These are phyloP conservation scores for Yamadazyma laniorum DNA, from an alignment of 805 yeast genomes.

Conservation along the genomic window DNA sequence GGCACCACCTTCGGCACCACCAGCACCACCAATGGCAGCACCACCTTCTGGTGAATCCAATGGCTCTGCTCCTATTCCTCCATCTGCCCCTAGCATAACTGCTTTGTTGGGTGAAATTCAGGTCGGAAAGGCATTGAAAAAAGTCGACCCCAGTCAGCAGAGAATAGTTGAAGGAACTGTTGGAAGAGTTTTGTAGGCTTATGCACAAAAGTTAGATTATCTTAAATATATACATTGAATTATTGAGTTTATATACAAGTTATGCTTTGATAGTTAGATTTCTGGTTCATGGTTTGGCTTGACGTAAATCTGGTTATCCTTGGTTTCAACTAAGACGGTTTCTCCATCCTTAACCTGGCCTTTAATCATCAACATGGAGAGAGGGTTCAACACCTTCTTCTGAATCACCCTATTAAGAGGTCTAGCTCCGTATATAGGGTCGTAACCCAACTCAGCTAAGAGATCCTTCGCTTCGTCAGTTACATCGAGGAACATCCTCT, in stretches of 20 bases:
- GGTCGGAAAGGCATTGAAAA: constrained; percentile 50
- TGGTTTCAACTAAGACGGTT: constrained; percentile 26
- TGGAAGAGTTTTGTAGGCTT: constrained; percentile 43
- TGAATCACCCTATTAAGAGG: constrained; percentile 91
- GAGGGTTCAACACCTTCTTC: constrained; percentile 79
- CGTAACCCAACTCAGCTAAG: constrained; percentile 85
- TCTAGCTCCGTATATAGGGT: constrained; percentile 90
- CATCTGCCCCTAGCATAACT: constrained; percentile 36
- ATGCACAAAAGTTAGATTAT: neutral
- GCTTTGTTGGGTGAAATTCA: constrained; percentile 59
- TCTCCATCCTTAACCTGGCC: constrained; percentile 62
- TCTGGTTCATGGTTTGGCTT: constrained; percentile 29
- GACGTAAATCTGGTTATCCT: constrained; percentile 24
- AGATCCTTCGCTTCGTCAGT: constrained; percentile 67
- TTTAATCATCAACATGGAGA: constrained; percentile 75
- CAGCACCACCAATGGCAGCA: constrained; percentile 27
- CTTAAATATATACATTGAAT: neutral
- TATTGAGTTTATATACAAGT: neutral
- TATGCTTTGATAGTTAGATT: neutral
- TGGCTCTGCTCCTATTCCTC: constrained; percentile 24
- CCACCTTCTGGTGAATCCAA: constrained; percentile 33
- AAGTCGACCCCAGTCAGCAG: constrained; percentile 49
- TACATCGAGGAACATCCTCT: constrained; percentile 63
- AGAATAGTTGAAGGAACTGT: constrained; percentile 45
- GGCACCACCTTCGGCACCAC: constrained; percentile 19